Conservation (phyloP, 495 filamentous ascomycete genomes). For the Tuber magnatum region DNA sequence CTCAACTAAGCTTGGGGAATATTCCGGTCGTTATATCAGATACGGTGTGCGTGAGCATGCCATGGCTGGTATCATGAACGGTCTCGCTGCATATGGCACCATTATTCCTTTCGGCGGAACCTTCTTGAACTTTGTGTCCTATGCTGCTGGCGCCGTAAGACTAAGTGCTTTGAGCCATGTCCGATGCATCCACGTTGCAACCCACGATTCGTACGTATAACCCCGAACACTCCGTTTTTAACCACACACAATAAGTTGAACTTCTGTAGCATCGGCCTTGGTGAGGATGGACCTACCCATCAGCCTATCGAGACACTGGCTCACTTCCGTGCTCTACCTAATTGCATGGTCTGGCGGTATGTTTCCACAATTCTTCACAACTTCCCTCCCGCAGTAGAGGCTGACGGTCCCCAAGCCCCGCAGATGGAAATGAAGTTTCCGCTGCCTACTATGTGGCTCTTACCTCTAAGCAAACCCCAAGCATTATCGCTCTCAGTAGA, state of each 20-base stretch:
- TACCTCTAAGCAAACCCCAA: constrained; percentile 82
- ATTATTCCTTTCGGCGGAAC: constrained; percentile 89
- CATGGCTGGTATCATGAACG: constrained; percentile 98
- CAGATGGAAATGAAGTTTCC: constrained; percentile 96
- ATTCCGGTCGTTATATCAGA: constrained; percentile 85
- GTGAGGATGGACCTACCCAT: constrained; percentile 97
- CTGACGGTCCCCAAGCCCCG: constrained; percentile 47
- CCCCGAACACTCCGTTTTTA: not conserved
- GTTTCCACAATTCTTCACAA: constrained; percentile 5
- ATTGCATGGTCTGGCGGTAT: constrained; percentile 96
- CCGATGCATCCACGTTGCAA: constrained; percentile 91
- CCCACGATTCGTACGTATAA: constrained; percentile 68
- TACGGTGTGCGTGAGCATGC: constrained; percentile 96
- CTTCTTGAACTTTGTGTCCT: constrained; percentile 99
- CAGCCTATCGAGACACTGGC: constrained; percentile 99
- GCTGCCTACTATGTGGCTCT: constrained; percentile 96
- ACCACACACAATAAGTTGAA: not conserved
- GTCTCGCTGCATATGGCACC: constrained; percentile 89
- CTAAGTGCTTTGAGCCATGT: constrained; percentile 86
- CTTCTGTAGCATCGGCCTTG: constrained; percentile 66
- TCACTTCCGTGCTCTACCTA: constrained; percentile 97
- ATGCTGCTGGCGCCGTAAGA: constrained; percentile 90
- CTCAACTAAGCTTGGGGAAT: constrained; percentile 73
- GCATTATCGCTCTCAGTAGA: constrained; percentile 87
- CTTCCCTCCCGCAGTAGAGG: not conserved